Base-by-base conservation (phyloP, 192 early-diverging fungal species). In the Podila epigama region DNA sequence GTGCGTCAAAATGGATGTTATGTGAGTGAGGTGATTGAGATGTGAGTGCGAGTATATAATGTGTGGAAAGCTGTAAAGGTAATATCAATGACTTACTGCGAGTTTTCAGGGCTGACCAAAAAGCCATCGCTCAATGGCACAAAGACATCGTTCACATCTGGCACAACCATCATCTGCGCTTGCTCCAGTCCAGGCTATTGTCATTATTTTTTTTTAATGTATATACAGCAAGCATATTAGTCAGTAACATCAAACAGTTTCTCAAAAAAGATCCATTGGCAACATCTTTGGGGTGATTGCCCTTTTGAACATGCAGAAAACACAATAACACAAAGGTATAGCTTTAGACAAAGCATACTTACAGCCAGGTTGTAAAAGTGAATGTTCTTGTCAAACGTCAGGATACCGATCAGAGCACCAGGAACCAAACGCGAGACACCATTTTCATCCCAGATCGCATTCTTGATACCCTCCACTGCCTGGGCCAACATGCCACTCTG, bases 361-460 rank as follows among this genome's bases (percentile, higher is more conserved):
- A 91, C 92, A 67, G 86, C 86, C 54, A 99, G 70, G 77, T 96
- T 98, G 83, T 98, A 99, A 79, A 99, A 99, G 79, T 98, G 96
- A 18, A 96, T 87, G 31, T 86, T 85, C 67, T 87, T 87, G 78
- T 98, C 97, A 67, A 89, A 97, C 1, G 97, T 98, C 60, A 98
- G 70, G 41, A 99, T 90, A 34, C 92, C 96, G 29, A 99, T 87
- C 63, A 83, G 90, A 32, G 86, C 79, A 9, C 89, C 91, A 2
- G 67, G 54, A 3, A 83, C 86, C 32, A 94, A 70, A 2, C 81
- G 79, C 11, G 79, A 66, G 8, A 39, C 62, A 6, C 51, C 86
- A 52, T 69, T 62, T 32, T 42, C 65, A 61, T 75, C 75, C 80
- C 93, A 97, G 10, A 98, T 64, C 6, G 91, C 83, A 33, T 85